Evolutionary conservation across 768 basidiomycete genomes (phyloP), one percentile per base, ranked within the genome.

Genomic region (Rhodotorula paludigena): DNA sequence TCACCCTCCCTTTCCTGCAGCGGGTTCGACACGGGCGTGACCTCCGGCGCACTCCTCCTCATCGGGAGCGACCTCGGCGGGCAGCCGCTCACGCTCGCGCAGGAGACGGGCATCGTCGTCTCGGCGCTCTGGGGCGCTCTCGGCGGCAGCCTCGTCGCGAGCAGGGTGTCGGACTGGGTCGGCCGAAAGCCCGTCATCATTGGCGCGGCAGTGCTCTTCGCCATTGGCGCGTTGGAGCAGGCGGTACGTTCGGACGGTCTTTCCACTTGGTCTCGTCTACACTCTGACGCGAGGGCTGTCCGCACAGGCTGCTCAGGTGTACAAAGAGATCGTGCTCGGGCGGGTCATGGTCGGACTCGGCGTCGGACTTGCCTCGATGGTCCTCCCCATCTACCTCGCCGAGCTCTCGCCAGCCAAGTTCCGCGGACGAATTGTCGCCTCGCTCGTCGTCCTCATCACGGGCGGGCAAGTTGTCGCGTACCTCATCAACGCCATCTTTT

Each of bases 391-490:
- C 14, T 74, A 69, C 56, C 60, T 74, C 25, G 69, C 67, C 21
- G 73, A 74, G 44, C 39, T 74, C 32, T 55, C 63, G 2, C 71
- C 71, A 9, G 41, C 63, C 48, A 57, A 54, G 25, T 65, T 32
- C 32, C 66, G 71, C 1, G 73, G 73, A 3, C 63, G 64, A 3
- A 35, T 74, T 57, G 69, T 74, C 33, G 59, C 64, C 1, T 57
- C 58, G 18, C 54, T 64, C 53, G 63, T 71, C 30, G 61, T 67
- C 35, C 61, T 69, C 33, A 63, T 72, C 56, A 72, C 71, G 7
- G 57, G 49, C 32, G 66, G 73, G 2, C 73, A 74, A 54, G 64
- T 74, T 36, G 23, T 72, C 42, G 66, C 73, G 1, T 74, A 74
- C 58, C 3, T 69, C 36, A 48, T 71, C 54, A 64, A 56, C 59